Base-by-base conservation (phyloP, 306 rosid genomes). In the Macrotyloma uniflorum region DNA sequence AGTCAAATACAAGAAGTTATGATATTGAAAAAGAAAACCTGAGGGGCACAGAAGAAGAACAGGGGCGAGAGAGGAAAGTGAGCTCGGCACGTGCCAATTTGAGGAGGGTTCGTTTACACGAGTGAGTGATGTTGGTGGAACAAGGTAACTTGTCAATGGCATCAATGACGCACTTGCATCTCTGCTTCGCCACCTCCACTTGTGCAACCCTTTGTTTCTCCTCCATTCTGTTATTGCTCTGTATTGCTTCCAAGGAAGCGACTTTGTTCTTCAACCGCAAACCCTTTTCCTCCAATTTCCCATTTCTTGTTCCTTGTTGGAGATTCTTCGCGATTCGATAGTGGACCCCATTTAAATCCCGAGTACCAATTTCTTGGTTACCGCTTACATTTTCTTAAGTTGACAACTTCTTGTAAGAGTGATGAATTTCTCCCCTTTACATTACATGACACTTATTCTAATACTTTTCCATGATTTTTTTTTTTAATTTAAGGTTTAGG, bases 71-170 rank as follows among this genome's bases (percentile, higher is more conserved):
- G 78, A 94, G 97, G 72, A 92, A 94, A 74, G 61, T 16, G 61
- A 90, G 92, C 66, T 94, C 98, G 26, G 93, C 86, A 51, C 42
- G 75, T 61, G 89, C 93, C 81, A 87, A 84, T 77, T 84, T 94
- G 78, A 90, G 84, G 43, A 94, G 98, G 23, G 98, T 92, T 54
- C 84, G 88, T 55, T 45, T 84, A 85, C 91, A 88, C 33, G 94
- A 92, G 13, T 78, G 76, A 22, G 85, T 84, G 85, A 94, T 85
- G 57, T 80, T 88, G 82, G 92, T 69, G 70, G 90, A 83, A 71
- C 73, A 72, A 5, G 93, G 85, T 49, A 92, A 83, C 0, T 68
- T 45, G 50, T 79, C 72, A 64, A 92, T 83, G 45, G 85, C 70
- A 42, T 83, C 88, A 5, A 90, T 88, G 62, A 94, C 90, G 45